Base-by-base conservation (phyloP, 176 grass and related monocot genomes). In the Zoysia japonica region DNA sequence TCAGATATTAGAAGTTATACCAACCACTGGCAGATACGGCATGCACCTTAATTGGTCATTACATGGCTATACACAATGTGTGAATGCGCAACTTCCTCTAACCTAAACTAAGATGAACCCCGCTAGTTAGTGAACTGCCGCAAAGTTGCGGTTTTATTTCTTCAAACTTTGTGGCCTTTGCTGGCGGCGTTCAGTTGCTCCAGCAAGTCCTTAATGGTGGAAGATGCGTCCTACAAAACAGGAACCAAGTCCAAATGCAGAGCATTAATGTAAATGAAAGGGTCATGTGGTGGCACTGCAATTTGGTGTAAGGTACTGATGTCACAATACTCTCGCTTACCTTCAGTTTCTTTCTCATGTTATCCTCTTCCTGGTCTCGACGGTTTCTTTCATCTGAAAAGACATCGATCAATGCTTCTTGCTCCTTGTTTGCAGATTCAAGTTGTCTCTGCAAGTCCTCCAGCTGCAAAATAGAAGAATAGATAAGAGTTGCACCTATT, bases 361-460 rank as follows among this genome's bases (percentile, higher is more conserved):
- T 86, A 61, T 89, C 96, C 75, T 95, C 96, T 50, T 99, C 96
- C 83, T 69, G 78, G 63, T 91, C 92, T 59, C 92, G 86, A 2
- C 88, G 88, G 52, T 9, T 91, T 77, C 92, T 94, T 92, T 99
- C 96, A 82, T 99, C 96, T 45, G 96, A 90, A 85, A 99, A 99
- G 47, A 99, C 87, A 37, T 91, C 90, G 1, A 99, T 99, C 67
- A 95, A 61, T 45, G 96, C 92, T 76, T 95, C 96, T 78, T 99
- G 96, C 72, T 99, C 96, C 71, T 93, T 93, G 67, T 80, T 88
- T 73, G 88, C 54, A 68, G 83, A 80, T 78, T 95, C 92, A 68
- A 99, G 76, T 74, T 95, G 89, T 70, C 88, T 85, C 42, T 93
- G 70, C 66, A 84, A 51, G 80, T 83, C 96, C 88, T 99, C 88